phyloP scores from a whole-genome alignment of 2,329 filamentous ascomycete species.

The Volutella citrinella region DNA sequence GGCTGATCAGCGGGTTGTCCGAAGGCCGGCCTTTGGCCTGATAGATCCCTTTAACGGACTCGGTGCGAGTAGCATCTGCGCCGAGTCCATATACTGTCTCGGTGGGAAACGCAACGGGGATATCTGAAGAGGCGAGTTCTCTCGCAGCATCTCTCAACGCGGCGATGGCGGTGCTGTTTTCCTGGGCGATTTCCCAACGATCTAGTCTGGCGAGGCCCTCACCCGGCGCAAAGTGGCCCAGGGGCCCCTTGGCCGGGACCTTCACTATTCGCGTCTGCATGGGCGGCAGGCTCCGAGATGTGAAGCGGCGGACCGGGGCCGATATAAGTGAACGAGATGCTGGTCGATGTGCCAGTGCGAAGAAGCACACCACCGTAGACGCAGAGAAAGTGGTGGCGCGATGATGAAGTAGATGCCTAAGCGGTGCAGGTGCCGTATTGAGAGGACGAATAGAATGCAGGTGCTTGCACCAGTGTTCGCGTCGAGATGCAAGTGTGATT shows the following conservation, averaged over 20 bases:
- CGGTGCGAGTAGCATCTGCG: conserved; percentile 87
- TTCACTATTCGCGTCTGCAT: conserved; percentile 42
- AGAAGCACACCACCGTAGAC: conserved; percentile 2
- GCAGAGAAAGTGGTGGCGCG: conserved; percentile 3
- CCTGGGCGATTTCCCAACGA: conserved; percentile 39
- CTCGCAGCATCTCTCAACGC: conserved; percentile 62
- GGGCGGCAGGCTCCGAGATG: conserved; percentile 11
- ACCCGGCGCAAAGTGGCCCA: conserved; percentile 33
- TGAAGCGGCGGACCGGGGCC: conserved; percentile 12
- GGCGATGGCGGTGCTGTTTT: conserved; percentile 29
- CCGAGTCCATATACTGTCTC: conserved; percentile 97
- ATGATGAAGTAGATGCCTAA: no score
- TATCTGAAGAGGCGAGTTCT: conserved; percentile 61
- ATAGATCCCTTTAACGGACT: conserved; percentile 88
- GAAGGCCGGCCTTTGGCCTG: conserved; percentile 83
- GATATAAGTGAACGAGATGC: conserved; percentile 25
- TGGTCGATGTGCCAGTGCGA: conserved; percentile 8
- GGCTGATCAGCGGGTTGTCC: conserved; percentile 94
- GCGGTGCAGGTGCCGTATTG: no score
- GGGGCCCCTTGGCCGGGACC: conserved; percentile 27
- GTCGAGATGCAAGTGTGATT: conserved; percentile 13
- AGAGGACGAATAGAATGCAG: neutral
- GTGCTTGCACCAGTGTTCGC: conserved; percentile 5
- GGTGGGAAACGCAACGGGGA: conserved; percentile 91
- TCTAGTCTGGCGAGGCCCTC: conserved; percentile 33